phyloP scores from a whole-genome alignment of 805 yeast genomes.

The Wickerhamomyces sydowiorum region DNA sequence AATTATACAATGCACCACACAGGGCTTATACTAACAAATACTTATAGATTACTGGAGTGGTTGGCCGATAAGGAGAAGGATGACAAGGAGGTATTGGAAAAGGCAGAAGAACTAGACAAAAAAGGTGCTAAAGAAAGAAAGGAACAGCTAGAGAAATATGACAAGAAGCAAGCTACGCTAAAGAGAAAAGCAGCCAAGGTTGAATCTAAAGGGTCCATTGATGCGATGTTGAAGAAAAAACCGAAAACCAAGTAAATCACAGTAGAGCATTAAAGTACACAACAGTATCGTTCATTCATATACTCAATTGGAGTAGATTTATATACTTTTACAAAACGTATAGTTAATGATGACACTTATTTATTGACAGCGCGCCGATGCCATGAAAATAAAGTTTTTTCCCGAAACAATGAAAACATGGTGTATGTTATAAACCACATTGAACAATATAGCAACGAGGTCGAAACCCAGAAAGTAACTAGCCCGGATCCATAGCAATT shows the following conservation, averaged over 20 bases:
- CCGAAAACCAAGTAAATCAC: background rate
- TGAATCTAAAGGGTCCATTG: background rate
- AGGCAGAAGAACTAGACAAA: slow-evolving; percentile 42
- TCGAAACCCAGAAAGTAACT: no score
- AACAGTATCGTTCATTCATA: no score
- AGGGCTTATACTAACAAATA: background rate
- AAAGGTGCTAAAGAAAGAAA: slow-evolving; percentile 66
- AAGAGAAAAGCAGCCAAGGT: slow-evolving; percentile 13
- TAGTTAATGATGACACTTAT: no score
- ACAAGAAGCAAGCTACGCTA: slow-evolving; percentile 40
- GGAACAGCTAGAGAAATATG: slow-evolving; percentile 61
- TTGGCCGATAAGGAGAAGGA: slow-evolving; percentile 49
- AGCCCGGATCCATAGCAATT: no score
- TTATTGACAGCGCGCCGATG: no score
- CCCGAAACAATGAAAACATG: no score
- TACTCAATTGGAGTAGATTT: no score
- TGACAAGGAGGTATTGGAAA: slow-evolving; percentile 49
- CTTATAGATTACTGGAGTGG: slow-evolving; percentile 59
- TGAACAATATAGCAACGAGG: no score
- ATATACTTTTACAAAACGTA: no score
- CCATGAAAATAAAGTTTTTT: no score
- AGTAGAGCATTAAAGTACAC: no score
- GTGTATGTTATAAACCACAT: no score
- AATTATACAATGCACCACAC: background rate
- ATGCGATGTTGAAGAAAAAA: background rate